Evolutionary conservation across 164 flowering plant genomes (phyloP), one percentile per base, ranked within the genome.

Genomic region (Vitis riparia): DNA sequence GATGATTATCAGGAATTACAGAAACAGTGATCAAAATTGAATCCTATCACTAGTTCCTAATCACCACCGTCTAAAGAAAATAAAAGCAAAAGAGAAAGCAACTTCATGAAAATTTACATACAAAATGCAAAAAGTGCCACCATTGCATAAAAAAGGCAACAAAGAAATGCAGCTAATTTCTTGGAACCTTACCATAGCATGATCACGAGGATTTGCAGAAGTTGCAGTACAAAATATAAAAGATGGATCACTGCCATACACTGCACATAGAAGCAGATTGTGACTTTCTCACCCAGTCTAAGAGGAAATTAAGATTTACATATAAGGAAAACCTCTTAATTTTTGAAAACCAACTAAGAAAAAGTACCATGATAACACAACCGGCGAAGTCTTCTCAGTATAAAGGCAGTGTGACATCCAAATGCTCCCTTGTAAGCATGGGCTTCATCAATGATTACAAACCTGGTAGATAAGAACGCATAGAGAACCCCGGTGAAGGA

Each of bases 371-470:
- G 97, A 70, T 88, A 70, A 81, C 99, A 92, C 32, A 95, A 79
- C 32, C 99, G 83, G 8, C 90, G 86, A 55, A 95, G 88, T 79
- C 99, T 84, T 77, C 99, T 85, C 71, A 95, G 66, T 73, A 95
- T 88, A 57, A 95, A 85, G 73, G 97, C 90, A 71, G 96, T 85
- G 75, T 92, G 97, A 71, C 94, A 88, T 68, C 99, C 99, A 84
- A 95, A 92, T 79, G 97, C 89, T 62, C 99, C 99, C 80, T 90
- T 94, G 73, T 94, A 94, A 62, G 79, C 66, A 87, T 94, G 99
- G 65, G 99, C 89, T 83, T 95, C 99, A 82, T 95, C 99, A 79
- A 92, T 86, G 67, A 95, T 78, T 27, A 95, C 83, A 81, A 81
- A 92, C 77, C 99, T 95, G 72, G 55, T 56, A 5, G 11, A 61